phyloP scores from a whole-genome alignment of 306 rosid species.

The Fragaria iinumae region DNA sequence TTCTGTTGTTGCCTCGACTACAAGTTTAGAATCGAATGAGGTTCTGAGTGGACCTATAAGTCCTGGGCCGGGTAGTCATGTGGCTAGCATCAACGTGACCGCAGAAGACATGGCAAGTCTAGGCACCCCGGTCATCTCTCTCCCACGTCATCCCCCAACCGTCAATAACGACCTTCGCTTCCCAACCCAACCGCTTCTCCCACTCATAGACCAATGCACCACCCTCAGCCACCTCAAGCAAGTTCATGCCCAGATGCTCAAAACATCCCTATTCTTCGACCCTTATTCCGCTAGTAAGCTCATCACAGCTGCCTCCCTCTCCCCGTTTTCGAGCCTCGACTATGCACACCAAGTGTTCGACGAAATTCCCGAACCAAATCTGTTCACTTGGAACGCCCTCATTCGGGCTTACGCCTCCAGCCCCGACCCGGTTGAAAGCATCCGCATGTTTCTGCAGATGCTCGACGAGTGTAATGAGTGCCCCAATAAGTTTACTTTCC shows the following conservation, averaged over 20 bases:
- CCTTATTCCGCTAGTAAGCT: constrained; percentile 49
- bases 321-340: constrained; percentile 38
- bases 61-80: too few relatives aligned
- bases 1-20: too few relatives aligned
- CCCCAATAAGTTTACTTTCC: constrained; percentile 58
- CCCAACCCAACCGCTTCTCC: constrained; percentile 18
- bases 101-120: constrained; percentile 27
- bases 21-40: too few relatives aligned
- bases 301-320: constrained; percentile 39
- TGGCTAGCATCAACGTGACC: neutral
- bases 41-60: too few relatives aligned
- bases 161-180: constrained; percentile 26
- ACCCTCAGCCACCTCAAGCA: constrained; percentile 41
- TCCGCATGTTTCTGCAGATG: constrained; percentile 38
- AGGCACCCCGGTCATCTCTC: constrained; percentile 22
- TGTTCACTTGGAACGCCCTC: constrained; percentile 61
- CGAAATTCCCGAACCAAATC: constrained; percentile 59
- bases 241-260: constrained; percentile 62
- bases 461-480: constrained; percentile 34
- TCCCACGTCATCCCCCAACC: constrained; percentile 30
- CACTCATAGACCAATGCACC: constrained; percentile 40
- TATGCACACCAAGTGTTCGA: constrained; percentile 57
- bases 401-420: constrained; percentile 68
- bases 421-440: constrained; percentile 40
- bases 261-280: constrained; percentile 44